These are phyloP conservation scores for Scutellaria baicalensis DNA, from an alignment of 257 asterid species.

Conservation along the genomic window DNA sequence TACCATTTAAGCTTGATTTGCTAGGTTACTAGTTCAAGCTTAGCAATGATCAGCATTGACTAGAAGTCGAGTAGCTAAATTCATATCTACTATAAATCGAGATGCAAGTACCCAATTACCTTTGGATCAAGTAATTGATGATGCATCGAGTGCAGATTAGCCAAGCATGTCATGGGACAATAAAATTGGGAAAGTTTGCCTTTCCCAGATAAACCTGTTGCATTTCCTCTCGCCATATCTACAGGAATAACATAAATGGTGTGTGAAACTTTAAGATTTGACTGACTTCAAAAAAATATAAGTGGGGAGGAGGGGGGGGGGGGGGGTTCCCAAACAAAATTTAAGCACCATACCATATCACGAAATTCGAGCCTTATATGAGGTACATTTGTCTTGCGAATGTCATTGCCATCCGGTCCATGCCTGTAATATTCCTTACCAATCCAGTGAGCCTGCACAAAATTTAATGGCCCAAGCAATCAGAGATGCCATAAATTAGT, in stretches of 20 bases:
- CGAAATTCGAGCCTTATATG: constrained; percentile 92
- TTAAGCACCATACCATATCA: constrained; percentile 54
- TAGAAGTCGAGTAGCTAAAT: neutral
- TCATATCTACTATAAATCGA: neutral
- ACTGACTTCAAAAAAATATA: neutral
- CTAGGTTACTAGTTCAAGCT: neutral
- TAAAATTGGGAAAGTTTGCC: constrained; percentile 44
- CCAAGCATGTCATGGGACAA: constrained; percentile 48
- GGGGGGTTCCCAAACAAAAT: neutral
- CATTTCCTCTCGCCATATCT: constrained; percentile 98
- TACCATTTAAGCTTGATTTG: neutral
- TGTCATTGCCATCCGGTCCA: constrained; percentile 93
- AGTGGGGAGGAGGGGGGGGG: too few relatives aligned
- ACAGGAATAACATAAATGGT: constrained; percentile 1
- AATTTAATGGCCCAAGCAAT: constrained; percentile 1
- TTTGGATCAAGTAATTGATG: neutral
- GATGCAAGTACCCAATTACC: constrained; percentile 17
- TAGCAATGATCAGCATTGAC: neutral
- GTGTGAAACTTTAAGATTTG: neutral
- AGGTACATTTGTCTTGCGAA: constrained; percentile 94
- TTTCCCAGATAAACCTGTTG: constrained; percentile 77
- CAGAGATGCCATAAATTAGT: neutral
- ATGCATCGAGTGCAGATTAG: constrained; percentile 11
- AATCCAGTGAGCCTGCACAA: constrained; percentile 80
- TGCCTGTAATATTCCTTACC: constrained; percentile 80